phyloP scores from a whole-genome alignment of 768 basidiomycete genomes.

The Gymnopilus dilepis region DNA sequence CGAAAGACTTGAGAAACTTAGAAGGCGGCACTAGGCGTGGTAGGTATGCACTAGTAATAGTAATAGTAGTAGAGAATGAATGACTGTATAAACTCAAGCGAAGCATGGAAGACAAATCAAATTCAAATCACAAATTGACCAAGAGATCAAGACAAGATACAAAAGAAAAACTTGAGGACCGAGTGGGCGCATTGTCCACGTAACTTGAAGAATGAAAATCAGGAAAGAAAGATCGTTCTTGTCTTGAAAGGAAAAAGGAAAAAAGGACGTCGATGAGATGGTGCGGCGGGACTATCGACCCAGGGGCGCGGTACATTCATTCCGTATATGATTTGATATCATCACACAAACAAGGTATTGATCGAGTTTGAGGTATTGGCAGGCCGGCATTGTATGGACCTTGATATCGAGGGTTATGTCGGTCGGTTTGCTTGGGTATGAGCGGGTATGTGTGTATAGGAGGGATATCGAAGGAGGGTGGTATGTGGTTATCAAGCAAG shows the following conservation, averaged over 20 bases:
- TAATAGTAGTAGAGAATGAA: not conserved
- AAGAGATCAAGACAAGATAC: slow-evolving; percentile 1
- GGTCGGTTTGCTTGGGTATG: slow-evolving; percentile 6
- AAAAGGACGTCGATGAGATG: not conserved
- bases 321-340: not conserved
- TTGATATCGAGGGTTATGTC: not conserved
- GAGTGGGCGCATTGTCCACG: not conserved
- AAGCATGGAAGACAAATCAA: too few relatives aligned
- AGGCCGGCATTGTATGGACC: not conserved
- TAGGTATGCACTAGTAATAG: slow-evolving; percentile 8
- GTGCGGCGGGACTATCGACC: not conserved
- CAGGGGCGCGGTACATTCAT: not conserved
- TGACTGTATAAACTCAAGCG: too few relatives aligned
- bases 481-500: not conserved
- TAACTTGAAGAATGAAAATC: not conserved
- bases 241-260: not conserved
- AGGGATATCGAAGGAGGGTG: not conserved
- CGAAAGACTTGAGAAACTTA: not conserved
- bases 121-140: not conserved
- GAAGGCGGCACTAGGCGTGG: not conserved
- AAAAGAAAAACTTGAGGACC: not conserved
- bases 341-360: not conserved
- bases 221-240: not conserved
- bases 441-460: not conserved
- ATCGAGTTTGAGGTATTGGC: not conserved